Evolutionary conservation across 2,329 filamentous ascomycete genomes (phyloP), one percentile per base, ranked within the genome.

Genomic region (Fusarium neocosmosporiellum): DNA sequence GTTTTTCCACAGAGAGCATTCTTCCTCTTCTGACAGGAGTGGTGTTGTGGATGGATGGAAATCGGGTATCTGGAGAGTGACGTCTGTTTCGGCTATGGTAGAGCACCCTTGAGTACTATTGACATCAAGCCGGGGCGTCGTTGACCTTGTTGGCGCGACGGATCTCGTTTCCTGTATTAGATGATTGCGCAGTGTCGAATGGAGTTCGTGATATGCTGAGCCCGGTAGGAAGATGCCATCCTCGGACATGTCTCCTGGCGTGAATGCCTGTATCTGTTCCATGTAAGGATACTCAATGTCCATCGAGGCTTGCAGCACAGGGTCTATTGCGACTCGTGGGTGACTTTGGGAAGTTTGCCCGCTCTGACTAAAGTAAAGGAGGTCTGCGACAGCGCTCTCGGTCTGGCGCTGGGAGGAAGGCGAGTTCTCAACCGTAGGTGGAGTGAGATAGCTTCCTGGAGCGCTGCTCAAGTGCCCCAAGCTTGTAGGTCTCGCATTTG

Each of bases 211-310:
- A 39, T 86, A 87, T 1, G 83, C 81, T 1, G 85, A 86, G 2
- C 85, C 85, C 2, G 85, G 85, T 4, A 85, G 70, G 65, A 87
- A 87, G 22, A 87, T 81, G 58, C 85, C 84, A 57, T 83, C 81
- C 8, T 82, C 81, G 5, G 76, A 78, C 29, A 75, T 74, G 1
- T 79, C 79, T 4, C 81, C 80, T 0, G 80, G 79, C 0, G 80
- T 80, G 24, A 80, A 80, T 16, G 75, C 72, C 27, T 82, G 80
- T 24, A 76, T 63, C 8, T 73, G 73, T 3, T 78, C 77, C 13
- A 76, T 70, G 41, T 77, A 75, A 0, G 76, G 60, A 31, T 78
- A 77, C 1, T 78, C 77, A n/a, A 71, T 61, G 6, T 75, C 68
- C 59, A 78, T 77, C 0, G 72, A 59, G 14, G 70, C 70, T 11